Percentiles rank a stretch among this genome's conserved stretches.
phyloP scores from a whole-genome alignment of 306 rosid species.

The Rubus idaeus region DNA sequence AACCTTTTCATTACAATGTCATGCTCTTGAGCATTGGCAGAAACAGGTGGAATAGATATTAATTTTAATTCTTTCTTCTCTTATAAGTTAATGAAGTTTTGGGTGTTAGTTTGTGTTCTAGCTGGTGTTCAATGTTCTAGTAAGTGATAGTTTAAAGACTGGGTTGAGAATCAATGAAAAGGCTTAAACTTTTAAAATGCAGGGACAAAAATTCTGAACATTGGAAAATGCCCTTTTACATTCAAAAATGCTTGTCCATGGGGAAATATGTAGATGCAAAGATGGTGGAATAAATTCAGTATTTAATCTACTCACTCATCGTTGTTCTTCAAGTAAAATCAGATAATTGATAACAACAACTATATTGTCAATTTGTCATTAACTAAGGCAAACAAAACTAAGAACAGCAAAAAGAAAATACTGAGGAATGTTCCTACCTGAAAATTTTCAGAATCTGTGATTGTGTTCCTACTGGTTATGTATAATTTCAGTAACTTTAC shows the following conservation, averaged over 20 bases:
- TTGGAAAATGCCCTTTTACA: not conserved
- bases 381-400: too few relatives aligned
- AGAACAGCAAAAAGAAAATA: not conserved
- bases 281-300: not conserved
- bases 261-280: too few relatives aligned
- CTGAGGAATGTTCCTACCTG: not conserved
- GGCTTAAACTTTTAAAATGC: not conserved
- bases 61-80: not conserved
- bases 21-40: not conserved
- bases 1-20: not conserved
- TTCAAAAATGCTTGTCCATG: not conserved
- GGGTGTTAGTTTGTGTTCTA: not conserved
- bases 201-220: not conserved
- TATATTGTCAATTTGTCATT: too few relatives aligned
- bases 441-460: not conserved
- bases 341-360: not conserved
- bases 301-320: not conserved
- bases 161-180: not conserved
- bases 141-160: not conserved
- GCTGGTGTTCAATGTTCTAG: not conserved
- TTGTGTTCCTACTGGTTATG: not conserved
- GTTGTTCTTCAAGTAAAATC: not conserved
- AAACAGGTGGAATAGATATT: not conserved
- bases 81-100: not conserved
- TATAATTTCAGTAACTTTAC: not conserved